Evolutionary conservation across 2,329 filamentous ascomycete species (phyloP), one percentile per base, ranked within the genome.

Genomic region (Botryotinia narcissicola): DNA sequence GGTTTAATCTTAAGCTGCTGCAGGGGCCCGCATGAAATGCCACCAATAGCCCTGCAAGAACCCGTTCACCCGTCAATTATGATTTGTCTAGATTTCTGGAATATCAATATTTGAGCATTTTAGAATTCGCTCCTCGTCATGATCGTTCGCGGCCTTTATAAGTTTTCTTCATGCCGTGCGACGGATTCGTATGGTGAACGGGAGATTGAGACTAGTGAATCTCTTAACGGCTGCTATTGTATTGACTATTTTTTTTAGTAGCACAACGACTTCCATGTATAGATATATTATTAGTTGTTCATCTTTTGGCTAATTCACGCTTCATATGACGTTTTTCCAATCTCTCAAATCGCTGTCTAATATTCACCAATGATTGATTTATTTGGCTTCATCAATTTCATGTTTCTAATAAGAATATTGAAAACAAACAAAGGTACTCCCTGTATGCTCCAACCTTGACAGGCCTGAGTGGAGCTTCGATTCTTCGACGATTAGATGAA

Each of bases 21-120:
- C 61, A 63, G 4, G 61, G 61, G 37, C 14, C 60, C 60, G 37
- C 60, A 62, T 42, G 51, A 10, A 62, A 42, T 62, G 29, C 10
- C 25, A 29, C 60, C 35, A 0, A 40, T 29, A 42, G 25, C 60
- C 60, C 60, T 62, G 61, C 9, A 42, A 42, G 61, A 18, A 44
- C n/a, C 61, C 14, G 40, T 22, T 18, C 40, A 22, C 40, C 25
- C n/a, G n/a, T 12, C 40, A 29, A 29, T 63, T 20, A 1, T 63
- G 40, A 44, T 63, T 63, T 40, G 40, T 63, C 61, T 63, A 63
- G 61, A 63, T 32, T 32, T 63, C 61, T 63, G 40, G 40, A 63
- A 40, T 46, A 32, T n/a, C 32, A 35, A 61, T 40, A 37, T 40
- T 61, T 14, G 48, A 54, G n/a, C 25, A n/a, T 54, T 54, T 54